Percentiles rank a stretch among this genome's conserved stretches.
Evolutionary conservation across 23 red algal species (phyloP).

Genomic region (Gracilaria vermiculophylla): DNA sequence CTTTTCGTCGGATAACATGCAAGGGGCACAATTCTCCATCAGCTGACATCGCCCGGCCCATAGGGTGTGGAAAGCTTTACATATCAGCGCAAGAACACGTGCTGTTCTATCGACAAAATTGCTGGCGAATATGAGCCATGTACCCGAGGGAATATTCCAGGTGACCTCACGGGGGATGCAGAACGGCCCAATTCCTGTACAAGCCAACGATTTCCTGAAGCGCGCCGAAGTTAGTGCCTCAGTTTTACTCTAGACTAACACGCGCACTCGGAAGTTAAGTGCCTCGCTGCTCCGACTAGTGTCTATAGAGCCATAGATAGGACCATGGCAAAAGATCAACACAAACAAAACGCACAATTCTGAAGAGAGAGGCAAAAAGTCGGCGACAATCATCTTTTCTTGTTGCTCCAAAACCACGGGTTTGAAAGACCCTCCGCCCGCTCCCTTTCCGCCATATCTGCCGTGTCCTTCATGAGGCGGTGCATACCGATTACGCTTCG

Average conservation of each 20-base stretch:
- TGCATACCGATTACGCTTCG: constrained; percentile 28
- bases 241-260: neutral
- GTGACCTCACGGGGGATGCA: neutral
- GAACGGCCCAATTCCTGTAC: neutral
- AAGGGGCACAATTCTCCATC: too few relatives aligned
- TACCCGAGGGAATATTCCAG: neutral
- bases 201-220: neutral
- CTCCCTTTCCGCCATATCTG: constrained; percentile 11
- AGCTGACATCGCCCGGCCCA: too few relatives aligned
- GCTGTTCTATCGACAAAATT: constrained; percentile 2
- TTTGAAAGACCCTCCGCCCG: neutral
- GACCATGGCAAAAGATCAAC: neutral
- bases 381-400: neutral
- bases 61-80: neutral
- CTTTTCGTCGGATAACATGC: too few relatives aligned
- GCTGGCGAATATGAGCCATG: neutral
- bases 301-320: neutral
- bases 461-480: constrained; percentile 30
- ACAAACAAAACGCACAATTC: neutral
- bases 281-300: neutral
- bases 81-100: neutral
- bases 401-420: constrained; percentile 16
- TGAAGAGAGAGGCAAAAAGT: neutral
- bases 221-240: neutral
- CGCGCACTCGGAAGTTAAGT: neutral